Conservation (phyloP, 148 eudicot species). For the Linanthus parryae region DNA sequence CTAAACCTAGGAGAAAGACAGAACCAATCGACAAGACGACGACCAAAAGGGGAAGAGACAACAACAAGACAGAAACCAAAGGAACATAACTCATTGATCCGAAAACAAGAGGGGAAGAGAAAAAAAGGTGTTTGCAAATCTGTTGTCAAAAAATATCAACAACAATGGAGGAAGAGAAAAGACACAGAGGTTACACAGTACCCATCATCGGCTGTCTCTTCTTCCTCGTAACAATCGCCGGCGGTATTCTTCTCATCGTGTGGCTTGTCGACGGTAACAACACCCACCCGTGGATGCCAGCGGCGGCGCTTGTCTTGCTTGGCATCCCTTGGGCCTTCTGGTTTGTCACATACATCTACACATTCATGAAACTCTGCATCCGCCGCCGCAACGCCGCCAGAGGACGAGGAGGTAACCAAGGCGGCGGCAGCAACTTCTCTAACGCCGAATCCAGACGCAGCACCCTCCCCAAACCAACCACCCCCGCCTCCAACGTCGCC, state of each 20-base stretch:
- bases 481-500: too few species aligned
- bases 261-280: slow-evolving; percentile 7
- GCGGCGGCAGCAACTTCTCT: neutral
- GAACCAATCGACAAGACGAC: too few species aligned
- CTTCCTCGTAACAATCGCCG: neutral
- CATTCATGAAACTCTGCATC: neutral
- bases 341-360: neutral
- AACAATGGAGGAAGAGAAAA: neutral
- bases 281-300: slow-evolving; percentile 5
- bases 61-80: too few species aligned
- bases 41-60: too few species aligned
- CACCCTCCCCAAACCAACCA: neutral
- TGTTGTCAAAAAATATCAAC: neutral
- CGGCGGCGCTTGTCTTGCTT: neutral
- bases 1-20: too few species aligned
- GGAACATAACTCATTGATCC: too few species aligned
- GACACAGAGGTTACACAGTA: slow-evolving; percentile 2
- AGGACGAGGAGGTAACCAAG: neutral
- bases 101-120: too few species aligned
- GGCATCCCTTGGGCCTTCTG: slow-evolving; percentile 8
- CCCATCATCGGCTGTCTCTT: neutral
- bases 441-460: neutral
- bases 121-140: too few species aligned
- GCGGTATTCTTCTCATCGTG: slow-evolving; percentile 3
- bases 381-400: neutral